These are phyloP conservation scores for Alternaria longipes DNA, from an alignment of 2,329 filamentous ascomycete genomes.

Conservation along the genomic window DNA sequence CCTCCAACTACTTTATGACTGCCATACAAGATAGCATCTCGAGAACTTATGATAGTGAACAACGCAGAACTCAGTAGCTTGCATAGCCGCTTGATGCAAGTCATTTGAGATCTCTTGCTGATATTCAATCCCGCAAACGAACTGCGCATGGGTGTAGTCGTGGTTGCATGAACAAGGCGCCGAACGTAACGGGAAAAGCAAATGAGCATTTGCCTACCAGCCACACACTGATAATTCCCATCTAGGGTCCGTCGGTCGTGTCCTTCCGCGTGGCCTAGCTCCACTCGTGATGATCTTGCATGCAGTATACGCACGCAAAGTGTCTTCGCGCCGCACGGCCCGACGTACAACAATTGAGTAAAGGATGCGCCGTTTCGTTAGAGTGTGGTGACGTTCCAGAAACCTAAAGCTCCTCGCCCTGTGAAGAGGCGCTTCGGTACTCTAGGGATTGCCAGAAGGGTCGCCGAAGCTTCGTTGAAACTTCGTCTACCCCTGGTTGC, in stretches of 20 bases:
- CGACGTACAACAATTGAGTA: neutral
- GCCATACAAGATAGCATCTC: neutral
- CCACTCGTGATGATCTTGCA: neutral
- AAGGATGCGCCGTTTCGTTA: conserved; percentile 6
- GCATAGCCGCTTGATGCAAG: neutral
- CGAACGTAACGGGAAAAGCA: conserved; percentile 15
- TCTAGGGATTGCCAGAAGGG: conserved; percentile 6
- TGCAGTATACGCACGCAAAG: neutral
- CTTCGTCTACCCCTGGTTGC: conserved; percentile 7
- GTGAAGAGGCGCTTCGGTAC: neutral
- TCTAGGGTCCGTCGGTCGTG: neutral
- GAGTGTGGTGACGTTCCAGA: neutral
- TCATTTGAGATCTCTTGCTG: neutral
- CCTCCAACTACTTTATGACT: neutral
- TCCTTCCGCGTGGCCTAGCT: conserved; percentile 3
- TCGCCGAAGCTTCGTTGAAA: conserved; percentile 4
- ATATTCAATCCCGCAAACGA: neutral
- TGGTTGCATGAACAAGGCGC: conserved; percentile 9
- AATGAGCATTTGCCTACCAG: conserved; percentile 10
- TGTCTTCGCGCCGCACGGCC: neutral
- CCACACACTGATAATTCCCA: conserved; percentile 5
- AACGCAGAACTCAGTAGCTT: neutral
- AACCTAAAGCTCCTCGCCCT: conserved; percentile 2
- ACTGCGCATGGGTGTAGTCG: conserved; percentile 5
- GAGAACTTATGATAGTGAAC: neutral